phyloP scores from a whole-genome alignment of 768 basidiomycete genomes.

The Psilocybe sp. region DNA sequence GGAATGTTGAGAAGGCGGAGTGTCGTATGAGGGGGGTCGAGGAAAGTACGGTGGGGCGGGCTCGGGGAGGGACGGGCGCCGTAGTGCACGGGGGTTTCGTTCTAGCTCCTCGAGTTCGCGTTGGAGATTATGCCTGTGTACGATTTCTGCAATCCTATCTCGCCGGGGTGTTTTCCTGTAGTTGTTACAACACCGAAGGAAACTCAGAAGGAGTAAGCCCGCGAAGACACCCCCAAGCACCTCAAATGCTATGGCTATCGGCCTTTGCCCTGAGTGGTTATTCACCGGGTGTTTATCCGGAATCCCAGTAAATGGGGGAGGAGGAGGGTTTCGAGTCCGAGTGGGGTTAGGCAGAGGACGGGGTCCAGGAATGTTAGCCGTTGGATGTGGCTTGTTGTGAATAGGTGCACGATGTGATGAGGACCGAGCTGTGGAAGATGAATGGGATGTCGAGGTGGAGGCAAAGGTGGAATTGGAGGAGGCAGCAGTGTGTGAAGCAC shows the following conservation, averaged over 20 bases:
- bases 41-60: slow-evolving; percentile 53
- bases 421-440: not conserved
- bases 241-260: slow-evolving; percentile 42
- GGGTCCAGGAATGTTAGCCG: not conserved
- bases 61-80: slow-evolving; percentile 30
- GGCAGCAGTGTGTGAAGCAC: not conserved
- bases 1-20: slow-evolving; percentile 2
- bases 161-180: slow-evolving; percentile 42
- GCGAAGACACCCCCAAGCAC: slow-evolving; percentile 40
- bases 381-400: not conserved
- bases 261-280: slow-evolving; percentile 20
- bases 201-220: slow-evolving; percentile 29
- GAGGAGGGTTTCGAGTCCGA: not conserved
- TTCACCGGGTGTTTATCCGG: slow-evolving; percentile 9
- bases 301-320: slow-evolving; percentile 5
- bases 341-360: slow-evolving; percentile 7
- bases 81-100: slow-evolving; percentile 28
- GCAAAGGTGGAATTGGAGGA: not conserved
- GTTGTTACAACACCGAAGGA: slow-evolving; percentile 39
- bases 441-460: not conserved
- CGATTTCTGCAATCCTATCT: slow-evolving; percentile 40
- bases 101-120: slow-evolving; percentile 49
- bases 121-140: slow-evolving; percentile 45
- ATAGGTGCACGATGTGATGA: slow-evolving; percentile 1
- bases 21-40: slow-evolving; percentile 44